Evolutionary conservation across 108 stramenopile genomes (phyloP), one percentile per base, ranked within the genome.

Genomic region (Cyclotella sp.): DNA sequence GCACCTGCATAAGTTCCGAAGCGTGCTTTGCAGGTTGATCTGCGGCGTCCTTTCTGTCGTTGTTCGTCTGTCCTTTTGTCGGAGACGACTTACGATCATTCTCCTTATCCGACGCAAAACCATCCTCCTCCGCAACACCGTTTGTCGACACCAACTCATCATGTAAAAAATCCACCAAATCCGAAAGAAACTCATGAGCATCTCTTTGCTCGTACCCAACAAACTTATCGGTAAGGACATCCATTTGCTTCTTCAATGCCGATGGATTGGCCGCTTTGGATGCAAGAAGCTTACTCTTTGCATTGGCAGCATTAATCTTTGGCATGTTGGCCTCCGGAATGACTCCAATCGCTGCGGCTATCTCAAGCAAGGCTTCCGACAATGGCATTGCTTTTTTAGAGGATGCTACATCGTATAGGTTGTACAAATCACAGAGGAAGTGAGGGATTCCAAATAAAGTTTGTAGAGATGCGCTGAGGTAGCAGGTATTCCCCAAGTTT

Each of bases 401-500:
- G 2, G 15, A 53, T 21, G 51, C 42, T 30, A 16, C 27, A 4
- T 43, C 58, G 44, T 82, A 85, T 9, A 57, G 39, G 19, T 61
- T 62, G 76, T 82, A 81, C 26, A 85, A 59, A 29, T 73, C 64
- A 3, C 44, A 24, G 28, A 86, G 54, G 44, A 86, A 86, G 14
- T 71, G 43, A 22, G 79, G 83, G 9, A 92, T 59, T 45, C 79
- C 75, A 61, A 81, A 86, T 24, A 93, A 73, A 70, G 89, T 86
- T 81, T 95, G 95, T n/a, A 92, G 39, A 0, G 95, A 86, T 0
- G 91, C 83, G 68, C 86, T 88, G 61, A 93, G 71, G 78, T 92
- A 95, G 73, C 95, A 95, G 2, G 95, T 93, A 52, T 93, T 93
- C 9, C 95, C 95, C 19, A 93, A 65, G 66, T 95, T 95, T 63